Percentiles rank a stretch among this genome's conserved stretches.
Conservation (phyloP, 2,329 filamentous ascomycete species). For the Claviceps arundinis region DNA sequence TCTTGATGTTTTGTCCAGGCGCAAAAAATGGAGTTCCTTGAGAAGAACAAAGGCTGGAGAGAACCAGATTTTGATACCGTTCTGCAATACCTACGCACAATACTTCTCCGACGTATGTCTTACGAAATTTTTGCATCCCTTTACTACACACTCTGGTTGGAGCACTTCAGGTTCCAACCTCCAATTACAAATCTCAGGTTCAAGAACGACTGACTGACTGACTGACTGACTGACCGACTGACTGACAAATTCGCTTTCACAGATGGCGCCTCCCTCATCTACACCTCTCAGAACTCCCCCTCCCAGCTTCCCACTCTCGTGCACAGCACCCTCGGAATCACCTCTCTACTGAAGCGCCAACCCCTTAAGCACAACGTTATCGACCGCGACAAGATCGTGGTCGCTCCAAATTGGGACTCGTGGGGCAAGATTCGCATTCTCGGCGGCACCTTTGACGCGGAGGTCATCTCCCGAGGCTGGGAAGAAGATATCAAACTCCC, state of each 20-base stretch:
- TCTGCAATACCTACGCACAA: conserved; percentile 80
- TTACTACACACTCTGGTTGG: background rate
- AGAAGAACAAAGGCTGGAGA: conserved; percentile 84
- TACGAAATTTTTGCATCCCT: background rate
- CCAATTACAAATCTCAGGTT: too few relatives aligned
- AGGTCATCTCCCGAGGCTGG: conserved; percentile 76
- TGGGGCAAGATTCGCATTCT: conserved; percentile 95
- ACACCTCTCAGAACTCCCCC: conserved; percentile 63
- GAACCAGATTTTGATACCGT: conserved; percentile 96
- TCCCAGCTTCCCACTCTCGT: conserved; percentile 69
- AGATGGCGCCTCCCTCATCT: conserved; percentile 79
- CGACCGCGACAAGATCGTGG: conserved; percentile 84
- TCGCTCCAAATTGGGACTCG: conserved; percentile 95
- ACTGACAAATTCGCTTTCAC: conserved; percentile 3
- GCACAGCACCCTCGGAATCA: conserved; percentile 76
- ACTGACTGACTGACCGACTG: conserved; percentile 3
- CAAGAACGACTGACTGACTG: conserved; percentile 3
- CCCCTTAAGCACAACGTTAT: conserved; percentile 82
- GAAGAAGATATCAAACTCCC: conserved; percentile 62
- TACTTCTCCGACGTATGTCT: conserved; percentile 66
- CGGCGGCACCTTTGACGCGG: conserved; percentile 83
- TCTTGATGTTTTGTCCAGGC: conserved; percentile 32
- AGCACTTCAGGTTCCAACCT: background rate
- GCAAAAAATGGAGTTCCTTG: conserved; percentile 79
- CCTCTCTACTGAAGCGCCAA: conserved; percentile 65